phyloP scores from a whole-genome alignment of 1,139 yeast species.

The Casaregolazyma suthepensis region DNA sequence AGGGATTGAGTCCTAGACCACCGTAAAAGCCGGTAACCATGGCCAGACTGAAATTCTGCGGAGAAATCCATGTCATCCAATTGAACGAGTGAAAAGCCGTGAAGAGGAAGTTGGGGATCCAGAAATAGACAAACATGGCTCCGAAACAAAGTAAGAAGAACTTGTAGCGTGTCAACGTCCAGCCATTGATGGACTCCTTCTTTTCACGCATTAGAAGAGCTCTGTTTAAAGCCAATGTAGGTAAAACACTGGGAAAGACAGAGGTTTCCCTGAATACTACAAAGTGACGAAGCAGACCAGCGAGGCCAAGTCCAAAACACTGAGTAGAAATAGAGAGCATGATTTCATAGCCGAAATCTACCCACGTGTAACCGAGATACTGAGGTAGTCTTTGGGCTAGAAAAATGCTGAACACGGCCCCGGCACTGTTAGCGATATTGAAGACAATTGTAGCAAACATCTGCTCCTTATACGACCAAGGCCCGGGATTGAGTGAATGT shows the following conservation, averaged over 20 bases:
- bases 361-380: slow-evolving; percentile 41
- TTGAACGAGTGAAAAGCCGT: slow-evolving; percentile 47
- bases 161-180: slow-evolving; percentile 43
- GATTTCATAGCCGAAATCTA: slow-evolving; percentile 45
- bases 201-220: slow-evolving; percentile 40
- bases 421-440: slow-evolving; percentile 12
- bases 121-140: slow-evolving; percentile 45
- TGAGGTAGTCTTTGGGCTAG: slow-evolving; percentile 15
- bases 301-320: slow-evolving; percentile 55
- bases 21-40: slow-evolving; percentile 47
- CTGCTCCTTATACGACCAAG: slow-evolving; percentile 67
- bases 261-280: slow-evolving; percentile 52
- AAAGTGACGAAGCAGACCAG: slow-evolving; percentile 52
- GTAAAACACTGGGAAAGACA: slow-evolving; percentile 52
- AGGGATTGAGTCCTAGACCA: slow-evolving; percentile 54
- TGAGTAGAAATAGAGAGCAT: slow-evolving; percentile 48
- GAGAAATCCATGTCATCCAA: slow-evolving; percentile 61
- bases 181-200: slow-evolving; percentile 39
- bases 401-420: slow-evolving; percentile 8
- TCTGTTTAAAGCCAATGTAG: slow-evolving; percentile 50
- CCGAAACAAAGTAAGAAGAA: slow-evolving; percentile 39
- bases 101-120: slow-evolving; percentile 52
- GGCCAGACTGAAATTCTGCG: slow-evolving; percentile 48
- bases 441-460: slow-evolving; percentile 50
- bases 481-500: slow-evolving; percentile 50